Percentiles rank a stretch among this genome's conserved stretches.
Evolutionary conservation across 768 basidiomycete genomes (phyloP).

Genomic region (Clavulina sp.): DNA sequence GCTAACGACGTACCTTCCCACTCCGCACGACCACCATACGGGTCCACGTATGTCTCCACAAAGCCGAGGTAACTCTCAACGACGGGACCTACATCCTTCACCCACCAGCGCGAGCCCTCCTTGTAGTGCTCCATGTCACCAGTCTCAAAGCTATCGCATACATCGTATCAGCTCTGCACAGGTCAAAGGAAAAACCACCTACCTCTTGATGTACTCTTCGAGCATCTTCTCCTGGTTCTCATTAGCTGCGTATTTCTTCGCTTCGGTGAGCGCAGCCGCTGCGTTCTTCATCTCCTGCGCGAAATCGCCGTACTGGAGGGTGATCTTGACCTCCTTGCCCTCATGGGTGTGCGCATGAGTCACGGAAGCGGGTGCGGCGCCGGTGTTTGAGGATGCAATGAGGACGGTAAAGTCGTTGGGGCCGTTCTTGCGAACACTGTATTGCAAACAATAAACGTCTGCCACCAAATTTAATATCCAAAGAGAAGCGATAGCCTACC

Average conservation of each 20-base stretch:
- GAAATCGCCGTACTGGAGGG: constrained; percentile 63
- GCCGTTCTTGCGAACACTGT: constrained; percentile 54
- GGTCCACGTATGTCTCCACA: constrained; percentile 74
- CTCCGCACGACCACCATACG: constrained; percentile 79
- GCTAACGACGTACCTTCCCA: constrained; percentile 51
- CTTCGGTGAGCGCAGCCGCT: constrained; percentile 44
- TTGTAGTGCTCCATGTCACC: constrained; percentile 71
- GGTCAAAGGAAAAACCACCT: constrained; percentile 13
- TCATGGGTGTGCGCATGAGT: constrained; percentile 31
- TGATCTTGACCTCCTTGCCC: constrained; percentile 31
- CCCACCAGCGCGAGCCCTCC: constrained; percentile 62
- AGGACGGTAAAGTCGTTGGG: constrained; percentile 46
- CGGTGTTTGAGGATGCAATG: constrained; percentile 44
- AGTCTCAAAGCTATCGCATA: constrained; percentile 39
- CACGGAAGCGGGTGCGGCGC: constrained; percentile 16
- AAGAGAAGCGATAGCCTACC: constrained; percentile 25
- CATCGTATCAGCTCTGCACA: not conserved
- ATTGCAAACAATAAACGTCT: not conserved
- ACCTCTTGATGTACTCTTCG: constrained; percentile 65
- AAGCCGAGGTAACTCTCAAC: constrained; percentile 83
- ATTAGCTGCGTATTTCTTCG: constrained; percentile 56
- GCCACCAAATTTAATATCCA: not conserved
- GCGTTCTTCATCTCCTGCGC: constrained; percentile 35
- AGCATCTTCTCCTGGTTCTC: constrained; percentile 59
- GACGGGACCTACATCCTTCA: constrained; percentile 70